Percentiles rank a stretch among this genome's conserved stretches.
phyloP scores from a whole-genome alignment of 2,329 filamentous ascomycete genomes.

The Aspergillus ochraceus region DNA sequence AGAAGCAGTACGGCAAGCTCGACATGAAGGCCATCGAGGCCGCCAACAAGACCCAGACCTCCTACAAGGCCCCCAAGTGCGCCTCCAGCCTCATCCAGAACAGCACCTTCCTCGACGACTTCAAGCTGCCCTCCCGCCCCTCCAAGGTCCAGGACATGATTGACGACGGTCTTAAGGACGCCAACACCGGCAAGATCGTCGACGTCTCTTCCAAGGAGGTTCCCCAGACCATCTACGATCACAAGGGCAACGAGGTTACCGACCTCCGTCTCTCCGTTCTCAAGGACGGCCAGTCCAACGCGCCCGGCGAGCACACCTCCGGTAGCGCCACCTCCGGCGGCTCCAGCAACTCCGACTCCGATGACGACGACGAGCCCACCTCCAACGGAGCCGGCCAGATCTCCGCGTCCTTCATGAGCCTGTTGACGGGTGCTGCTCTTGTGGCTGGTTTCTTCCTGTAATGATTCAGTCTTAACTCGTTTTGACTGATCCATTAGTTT shows the following conservation, averaged over 20 bases:
- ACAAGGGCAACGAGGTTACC: slow-evolving; percentile 59
- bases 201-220: slow-evolving; percentile 58
- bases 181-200: slow-evolving; percentile 65
- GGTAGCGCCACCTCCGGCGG: slow-evolving; percentile 18
- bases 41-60: slow-evolving; percentile 57
- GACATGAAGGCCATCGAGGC: slow-evolving; percentile 68
- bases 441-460: slow-evolving; percentile 30
- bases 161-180: slow-evolving; percentile 68
- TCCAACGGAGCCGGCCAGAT: slow-evolving; percentile 22
- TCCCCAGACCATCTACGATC: slow-evolving; percentile 57
- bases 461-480: neutral
- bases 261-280: slow-evolving; percentile 61
- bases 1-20: slow-evolving; percentile 71
- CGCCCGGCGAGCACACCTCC: slow-evolving; percentile 49
- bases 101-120: slow-evolving; percentile 71
- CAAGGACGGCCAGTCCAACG: slow-evolving; percentile 54
- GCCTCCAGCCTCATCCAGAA: slow-evolving; percentile 64
- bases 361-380: neutral
- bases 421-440: slow-evolving; percentile 28
- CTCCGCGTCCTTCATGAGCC: slow-evolving; percentile 24
- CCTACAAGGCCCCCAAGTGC: slow-evolving; percentile 64
- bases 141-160: slow-evolving; percentile 71
- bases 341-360: slow-evolving; percentile 9
- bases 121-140: slow-evolving; percentile 71
- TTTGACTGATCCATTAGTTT: neutral